A percentile compares a stretch with the other conserved stretches of the same genome.
Conservation (phyloP, 1,139 yeast species). For the Kluyveromyces marxianus region DNA sequence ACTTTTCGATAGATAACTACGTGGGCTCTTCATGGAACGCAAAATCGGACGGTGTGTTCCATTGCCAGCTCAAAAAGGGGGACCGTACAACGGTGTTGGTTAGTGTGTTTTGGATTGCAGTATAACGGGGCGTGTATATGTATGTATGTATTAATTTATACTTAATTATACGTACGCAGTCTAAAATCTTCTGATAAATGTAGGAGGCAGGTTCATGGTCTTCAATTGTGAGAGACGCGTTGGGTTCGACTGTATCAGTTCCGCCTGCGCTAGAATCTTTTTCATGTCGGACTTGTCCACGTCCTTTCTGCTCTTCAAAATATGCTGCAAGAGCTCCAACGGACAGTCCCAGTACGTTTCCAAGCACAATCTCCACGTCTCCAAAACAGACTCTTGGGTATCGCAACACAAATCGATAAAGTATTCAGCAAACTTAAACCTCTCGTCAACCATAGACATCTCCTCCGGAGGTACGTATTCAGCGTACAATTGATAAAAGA, state of each 20-base stretch:
- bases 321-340: constrained; percentile 51
- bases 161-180: background rate
- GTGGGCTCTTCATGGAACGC: constrained; percentile 37
- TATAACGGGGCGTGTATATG: background rate
- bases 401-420: constrained; percentile 61
- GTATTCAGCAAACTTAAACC: constrained; percentile 63
- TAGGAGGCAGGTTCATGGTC: constrained; percentile 16
- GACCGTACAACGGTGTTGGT: constrained; percentile 12
- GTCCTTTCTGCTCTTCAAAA: constrained; percentile 37
- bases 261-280: constrained; percentile 18
- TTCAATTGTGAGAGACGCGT: constrained; percentile 14
- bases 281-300: constrained; percentile 27
- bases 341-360: constrained; percentile 61
- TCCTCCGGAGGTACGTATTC: constrained; percentile 40
- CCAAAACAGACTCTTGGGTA: constrained; percentile 43
- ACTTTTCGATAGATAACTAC: constrained; percentile 22
- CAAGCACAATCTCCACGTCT: constrained; percentile 53
- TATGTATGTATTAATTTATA: too few species aligned
- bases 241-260: constrained; percentile 15
- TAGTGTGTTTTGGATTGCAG: constrained; percentile 23
- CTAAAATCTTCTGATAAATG: constrained; percentile 23
- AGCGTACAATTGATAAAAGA: constrained; percentile 55
- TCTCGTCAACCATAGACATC: constrained; percentile 34
- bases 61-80: constrained; percentile 14
- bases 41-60: constrained; percentile 34